Evolutionary conservation across 345 rosid species (phyloP).

Genomic region (Ceriops zippeliana): DNA sequence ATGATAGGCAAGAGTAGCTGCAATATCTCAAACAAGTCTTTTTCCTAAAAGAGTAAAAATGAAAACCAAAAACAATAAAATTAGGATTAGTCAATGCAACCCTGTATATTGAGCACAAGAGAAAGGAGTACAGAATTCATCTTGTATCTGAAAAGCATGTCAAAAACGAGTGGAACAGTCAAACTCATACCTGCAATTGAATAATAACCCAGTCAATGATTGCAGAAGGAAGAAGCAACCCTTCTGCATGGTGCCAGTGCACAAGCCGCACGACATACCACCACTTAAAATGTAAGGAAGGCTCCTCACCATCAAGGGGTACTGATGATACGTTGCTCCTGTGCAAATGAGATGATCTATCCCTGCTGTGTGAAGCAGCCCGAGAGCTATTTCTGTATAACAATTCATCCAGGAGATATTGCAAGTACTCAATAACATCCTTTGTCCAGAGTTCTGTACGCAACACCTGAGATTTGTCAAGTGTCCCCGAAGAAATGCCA

Average conservation of each 20-base stretch:
- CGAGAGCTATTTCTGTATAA: constrained; percentile 53
- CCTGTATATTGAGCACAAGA: too few relatives aligned
- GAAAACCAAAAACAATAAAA: constrained; percentile 15
- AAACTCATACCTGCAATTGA: constrained; percentile 65
- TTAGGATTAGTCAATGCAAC: constrained; percentile 4
- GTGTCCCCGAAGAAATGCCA: constrained; percentile 58
- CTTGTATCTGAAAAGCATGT: neutral
- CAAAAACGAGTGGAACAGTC: neutral
- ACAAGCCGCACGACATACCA: constrained; percentile 89
- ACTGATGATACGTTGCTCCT: constrained; percentile 52
- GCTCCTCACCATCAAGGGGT: constrained; percentile 64
- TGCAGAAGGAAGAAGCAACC: constrained; percentile 80
- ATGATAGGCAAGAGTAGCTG: constrained; percentile 88
- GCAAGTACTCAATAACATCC: constrained; percentile 90
- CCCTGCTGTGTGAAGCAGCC: constrained; percentile 61
- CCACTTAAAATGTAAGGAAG: constrained; percentile 86
- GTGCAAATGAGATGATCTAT: constrained; percentile 57
- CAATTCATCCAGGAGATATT: constrained; percentile 75
- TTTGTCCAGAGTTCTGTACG: constrained; percentile 95
- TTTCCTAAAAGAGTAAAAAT: constrained; percentile 58
- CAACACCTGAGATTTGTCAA: constrained; percentile 24
- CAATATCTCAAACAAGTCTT: constrained; percentile 68
- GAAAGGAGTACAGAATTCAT: neutral
- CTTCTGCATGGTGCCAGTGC: constrained; percentile 93
- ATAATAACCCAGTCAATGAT: constrained; percentile 92